Percentiles rank a stretch among this genome's conserved stretches.
Evolutionary conservation across 2,329 filamentous ascomycete species (phyloP).

Genomic region (Claviceps purpurea): DNA sequence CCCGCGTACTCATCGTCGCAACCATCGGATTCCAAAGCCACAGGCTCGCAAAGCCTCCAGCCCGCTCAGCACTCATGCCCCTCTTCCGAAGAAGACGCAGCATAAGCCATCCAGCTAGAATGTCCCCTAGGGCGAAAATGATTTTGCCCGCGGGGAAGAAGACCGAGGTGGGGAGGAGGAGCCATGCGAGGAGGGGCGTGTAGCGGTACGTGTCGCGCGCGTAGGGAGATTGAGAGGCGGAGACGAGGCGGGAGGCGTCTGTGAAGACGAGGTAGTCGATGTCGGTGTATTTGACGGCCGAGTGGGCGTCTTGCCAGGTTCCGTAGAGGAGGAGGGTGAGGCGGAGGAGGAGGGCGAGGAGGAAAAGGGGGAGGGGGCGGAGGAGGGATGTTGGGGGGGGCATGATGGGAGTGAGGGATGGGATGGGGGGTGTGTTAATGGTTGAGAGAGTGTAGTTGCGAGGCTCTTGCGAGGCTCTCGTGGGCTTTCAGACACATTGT

Average conservation of each 20-base stretch:
- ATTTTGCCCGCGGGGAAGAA: slow-evolving; percentile 81
- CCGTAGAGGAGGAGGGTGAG: slow-evolving; percentile 70
- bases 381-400: slow-evolving; percentile 14
- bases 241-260: slow-evolving; percentile 70
- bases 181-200: slow-evolving; percentile 85
- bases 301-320: slow-evolving; percentile 81
- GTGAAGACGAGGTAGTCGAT: slow-evolving; percentile 99
- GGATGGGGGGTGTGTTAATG: neutral
- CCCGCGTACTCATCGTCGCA: slow-evolving; percentile 86
- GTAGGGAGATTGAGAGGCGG: slow-evolving; percentile 63
- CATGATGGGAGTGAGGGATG: neutral
- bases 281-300: slow-evolving; percentile 92
- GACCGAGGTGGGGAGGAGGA: slow-evolving; percentile 67
- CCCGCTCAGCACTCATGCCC: slow-evolving; percentile 36
- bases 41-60: slow-evolving; percentile 66
- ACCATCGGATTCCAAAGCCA: slow-evolving; percentile 99
- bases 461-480: too few species aligned
- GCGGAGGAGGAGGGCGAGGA: slow-evolving; percentile 51
- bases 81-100: slow-evolving; percentile 24
- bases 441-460: too few species aligned
- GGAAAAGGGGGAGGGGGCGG: slow-evolving; percentile 35
- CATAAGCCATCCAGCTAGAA: slow-evolving; percentile 73
- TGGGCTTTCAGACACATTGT: too few species aligned
- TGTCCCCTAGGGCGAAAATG: slow-evolving; percentile 71
- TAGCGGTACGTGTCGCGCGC: slow-evolving; percentile 90